Conservation (phyloP, 148 eudicot genomes). For the Gaultheria prostrata region DNA sequence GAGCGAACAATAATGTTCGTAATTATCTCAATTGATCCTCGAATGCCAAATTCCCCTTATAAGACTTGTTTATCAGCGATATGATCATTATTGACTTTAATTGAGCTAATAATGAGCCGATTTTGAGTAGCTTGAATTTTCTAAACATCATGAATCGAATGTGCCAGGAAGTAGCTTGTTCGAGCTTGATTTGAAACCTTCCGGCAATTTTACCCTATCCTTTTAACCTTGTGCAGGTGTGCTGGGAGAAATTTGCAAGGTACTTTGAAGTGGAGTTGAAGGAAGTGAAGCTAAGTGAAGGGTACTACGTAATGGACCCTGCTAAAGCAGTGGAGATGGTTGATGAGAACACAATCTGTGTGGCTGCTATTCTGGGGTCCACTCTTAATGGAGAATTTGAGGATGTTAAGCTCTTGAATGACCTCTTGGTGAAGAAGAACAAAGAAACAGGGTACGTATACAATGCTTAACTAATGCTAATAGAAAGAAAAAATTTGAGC, state of each 20-base stretch:
- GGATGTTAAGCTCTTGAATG: constrained; percentile 17
- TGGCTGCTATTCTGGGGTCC: constrained; percentile 15
- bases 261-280: constrained; percentile 17
- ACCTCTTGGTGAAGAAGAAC: constrained; percentile 13
- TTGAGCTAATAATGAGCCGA: not conserved
- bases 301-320: constrained; percentile 17
- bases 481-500: not conserved
- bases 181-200: not conserved
- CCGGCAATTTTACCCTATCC: not conserved
- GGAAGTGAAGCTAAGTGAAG: constrained; percentile 18
- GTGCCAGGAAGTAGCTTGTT: not conserved
- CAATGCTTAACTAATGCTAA: not conserved
- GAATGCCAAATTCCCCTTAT: no score
- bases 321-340: constrained; percentile 12
- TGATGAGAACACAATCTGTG: constrained; percentile 18
- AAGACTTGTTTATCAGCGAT: not conserved
- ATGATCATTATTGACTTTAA: not conserved
- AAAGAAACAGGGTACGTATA: constrained; percentile 10
- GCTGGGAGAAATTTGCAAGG: constrained; percentile 8
- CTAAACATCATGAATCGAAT: not conserved
- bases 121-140: not conserved
- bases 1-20: no score
- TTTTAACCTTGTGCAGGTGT: not conserved
- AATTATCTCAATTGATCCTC: no score
- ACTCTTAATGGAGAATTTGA: constrained; percentile 18